These are phyloP conservation scores for Aquanectria penicillioides DNA, from an alignment of 2,329 filamentous ascomycete species.

Conservation along the genomic window DNA sequence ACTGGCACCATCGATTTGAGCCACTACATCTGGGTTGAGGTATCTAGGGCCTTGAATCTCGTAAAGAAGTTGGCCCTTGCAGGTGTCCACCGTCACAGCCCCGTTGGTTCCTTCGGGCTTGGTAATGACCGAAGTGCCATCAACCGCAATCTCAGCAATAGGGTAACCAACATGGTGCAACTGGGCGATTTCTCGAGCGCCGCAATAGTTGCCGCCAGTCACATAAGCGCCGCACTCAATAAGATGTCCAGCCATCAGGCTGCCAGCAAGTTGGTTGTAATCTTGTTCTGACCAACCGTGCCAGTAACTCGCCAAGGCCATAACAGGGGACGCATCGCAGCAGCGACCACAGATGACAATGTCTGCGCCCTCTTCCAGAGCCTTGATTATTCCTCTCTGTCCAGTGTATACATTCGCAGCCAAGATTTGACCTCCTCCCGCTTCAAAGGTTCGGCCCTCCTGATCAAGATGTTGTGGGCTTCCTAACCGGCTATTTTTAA, in stretches of 20 bases:
- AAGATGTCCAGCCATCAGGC: slow-evolving; percentile 59
- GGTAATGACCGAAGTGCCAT: slow-evolving; percentile 58
- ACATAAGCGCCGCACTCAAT: slow-evolving; percentile 63
- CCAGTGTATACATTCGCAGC: slow-evolving; percentile 61
- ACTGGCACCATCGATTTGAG: slow-evolving; percentile 45
- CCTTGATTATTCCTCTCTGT: slow-evolving; percentile 53
- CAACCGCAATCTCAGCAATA: slow-evolving; percentile 58
- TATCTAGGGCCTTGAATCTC: slow-evolving; percentile 54
- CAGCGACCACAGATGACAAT: slow-evolving; percentile 56
- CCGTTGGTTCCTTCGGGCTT: slow-evolving; percentile 59
- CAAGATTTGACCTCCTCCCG: slow-evolving; percentile 24
- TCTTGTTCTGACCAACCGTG: slow-evolving; percentile 56
- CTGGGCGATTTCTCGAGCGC: slow-evolving; percentile 42
- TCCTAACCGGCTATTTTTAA: slow-evolving; percentile 21
- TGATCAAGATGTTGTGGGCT: slow-evolving; percentile 31
- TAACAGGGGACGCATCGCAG: slow-evolving; percentile 58
- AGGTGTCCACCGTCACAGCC: slow-evolving; percentile 45
- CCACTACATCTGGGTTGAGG: slow-evolving; percentile 53
- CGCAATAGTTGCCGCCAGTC: slow-evolving; percentile 62
- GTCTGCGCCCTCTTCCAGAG: slow-evolving; percentile 50
- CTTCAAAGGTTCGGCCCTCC: slow-evolving; percentile 1
- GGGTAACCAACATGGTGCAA: slow-evolving; percentile 51
- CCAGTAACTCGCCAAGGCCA: slow-evolving; percentile 63
- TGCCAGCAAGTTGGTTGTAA: slow-evolving; percentile 57
- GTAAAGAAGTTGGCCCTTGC: slow-evolving; percentile 51